Evolutionary conservation across 495 filamentous ascomycete genomes (phyloP).

Genomic region (Pseudomonodictys pantanalensis): DNA sequence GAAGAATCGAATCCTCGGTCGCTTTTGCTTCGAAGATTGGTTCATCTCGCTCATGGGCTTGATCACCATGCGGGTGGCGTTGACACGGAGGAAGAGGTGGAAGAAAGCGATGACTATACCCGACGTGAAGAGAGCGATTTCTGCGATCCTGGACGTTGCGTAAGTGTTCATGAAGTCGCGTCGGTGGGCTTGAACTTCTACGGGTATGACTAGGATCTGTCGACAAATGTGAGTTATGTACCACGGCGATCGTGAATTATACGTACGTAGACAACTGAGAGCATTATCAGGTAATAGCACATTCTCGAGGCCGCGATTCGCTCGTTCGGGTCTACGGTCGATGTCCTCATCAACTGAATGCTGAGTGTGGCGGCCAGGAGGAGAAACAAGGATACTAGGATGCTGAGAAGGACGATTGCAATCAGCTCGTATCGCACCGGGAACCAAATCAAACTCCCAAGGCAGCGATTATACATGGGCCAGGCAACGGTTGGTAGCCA

Average conservation of each 20-base stretch:
- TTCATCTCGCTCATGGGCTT: conserved; percentile 18
- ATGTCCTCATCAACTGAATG: conserved; percentile 32
- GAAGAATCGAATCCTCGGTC: conserved; percentile 31
- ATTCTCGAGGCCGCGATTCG: conserved; percentile 36
- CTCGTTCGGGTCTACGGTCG: conserved; percentile 33
- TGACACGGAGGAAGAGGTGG: conserved; percentile 35
- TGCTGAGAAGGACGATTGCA: conserved; percentile 18
- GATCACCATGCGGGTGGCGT: conserved; percentile 35
- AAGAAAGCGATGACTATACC: conserved; percentile 32
- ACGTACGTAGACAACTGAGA: conserved; percentile 31
- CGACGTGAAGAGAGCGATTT: conserved; percentile 30
- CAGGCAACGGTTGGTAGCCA: conserved; percentile 32
- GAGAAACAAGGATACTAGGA: conserved; percentile 23
- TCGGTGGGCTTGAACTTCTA: conserved; percentile 30
- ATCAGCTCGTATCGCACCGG: conserved; percentile 29
- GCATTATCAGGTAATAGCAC: conserved; percentile 33
- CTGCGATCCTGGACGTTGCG: conserved; percentile 30
- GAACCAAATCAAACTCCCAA: conserved; percentile 33
- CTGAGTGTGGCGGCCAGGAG: conserved; percentile 27
- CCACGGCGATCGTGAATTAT: neutral
- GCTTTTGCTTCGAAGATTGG: conserved; percentile 14
- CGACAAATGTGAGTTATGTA: neutral
- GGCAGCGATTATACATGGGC: conserved; percentile 26
- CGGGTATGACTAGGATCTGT: conserved; percentile 33
- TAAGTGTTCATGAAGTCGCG: conserved; percentile 27